Percentiles rank a stretch among this genome's conserved stretches.
Conservation (phyloP, 2,329 filamentous ascomycete genomes). For the Curvularia hawaiiensis region DNA sequence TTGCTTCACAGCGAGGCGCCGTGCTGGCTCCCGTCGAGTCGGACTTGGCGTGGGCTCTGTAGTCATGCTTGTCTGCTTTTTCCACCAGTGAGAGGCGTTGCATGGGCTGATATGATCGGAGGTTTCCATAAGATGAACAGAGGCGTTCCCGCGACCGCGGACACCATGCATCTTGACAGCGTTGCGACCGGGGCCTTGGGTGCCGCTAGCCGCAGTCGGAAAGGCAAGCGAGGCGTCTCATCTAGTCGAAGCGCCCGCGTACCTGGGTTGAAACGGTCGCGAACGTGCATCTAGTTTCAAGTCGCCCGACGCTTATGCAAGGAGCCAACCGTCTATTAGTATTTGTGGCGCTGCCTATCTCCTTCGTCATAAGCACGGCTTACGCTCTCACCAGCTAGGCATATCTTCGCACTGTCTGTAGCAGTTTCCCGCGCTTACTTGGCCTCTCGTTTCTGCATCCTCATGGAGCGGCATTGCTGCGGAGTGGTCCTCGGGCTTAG, state of each 20-base stretch:
- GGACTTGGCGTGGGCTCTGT: constrained; percentile 26
- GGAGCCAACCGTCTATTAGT: constrained; percentile 17
- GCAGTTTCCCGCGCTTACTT: not conserved
- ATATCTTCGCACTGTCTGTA: constrained; percentile 10
- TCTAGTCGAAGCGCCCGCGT: constrained; percentile 34
- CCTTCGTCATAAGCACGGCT: too few species aligned
- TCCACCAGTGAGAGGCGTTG: constrained; percentile 35
- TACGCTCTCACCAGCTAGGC: too few species aligned
- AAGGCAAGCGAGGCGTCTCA: constrained; percentile 30
- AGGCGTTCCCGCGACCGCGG: constrained; percentile 31
- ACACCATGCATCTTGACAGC: constrained; percentile 24
- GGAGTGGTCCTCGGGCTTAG: not conserved
- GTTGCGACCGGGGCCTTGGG: constrained; percentile 16
- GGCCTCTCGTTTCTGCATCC: not conserved
- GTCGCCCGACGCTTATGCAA: constrained; percentile 34
- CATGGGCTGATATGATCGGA: constrained; percentile 18
- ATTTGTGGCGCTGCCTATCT: constrained; percentile 18
- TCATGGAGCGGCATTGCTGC: not conserved
- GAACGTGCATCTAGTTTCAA: constrained; percentile 39
- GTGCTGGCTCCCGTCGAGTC: constrained; percentile 20
- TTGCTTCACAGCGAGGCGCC: constrained; percentile 19
- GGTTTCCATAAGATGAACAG: constrained; percentile 27
- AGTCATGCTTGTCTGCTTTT: constrained; percentile 28
- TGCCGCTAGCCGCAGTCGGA: constrained; percentile 20
- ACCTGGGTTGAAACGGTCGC: constrained; percentile 44